phyloP scores from a whole-genome alignment of 2,329 filamentous ascomycete genomes.

The Fusarium aywerte region DNA sequence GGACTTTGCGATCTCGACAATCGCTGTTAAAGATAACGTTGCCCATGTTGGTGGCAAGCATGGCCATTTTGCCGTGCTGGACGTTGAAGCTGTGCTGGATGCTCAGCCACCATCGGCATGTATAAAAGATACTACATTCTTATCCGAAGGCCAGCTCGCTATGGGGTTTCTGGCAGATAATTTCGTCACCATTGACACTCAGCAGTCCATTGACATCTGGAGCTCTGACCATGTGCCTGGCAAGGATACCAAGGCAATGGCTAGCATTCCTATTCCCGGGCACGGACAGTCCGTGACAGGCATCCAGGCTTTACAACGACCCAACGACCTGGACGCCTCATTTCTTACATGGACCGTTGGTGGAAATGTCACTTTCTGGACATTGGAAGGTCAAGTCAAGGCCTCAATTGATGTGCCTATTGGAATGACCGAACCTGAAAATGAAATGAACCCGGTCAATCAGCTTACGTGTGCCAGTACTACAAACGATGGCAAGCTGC shows the following conservation, averaged over 20 bases:
- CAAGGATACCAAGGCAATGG: conserved; percentile 51
- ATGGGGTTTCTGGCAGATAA: conserved; percentile 75
- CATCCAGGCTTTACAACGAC: conserved; percentile 71
- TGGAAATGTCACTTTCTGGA: conserved; percentile 87
- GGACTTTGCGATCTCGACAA: conserved; percentile 74
- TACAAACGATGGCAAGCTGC: conserved; percentile 69
- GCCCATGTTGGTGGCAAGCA: conserved; percentile 77
- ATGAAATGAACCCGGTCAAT: conserved; percentile 65
- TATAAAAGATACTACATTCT: conserved; percentile 53
- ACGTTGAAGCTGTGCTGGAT: conserved; percentile 61
- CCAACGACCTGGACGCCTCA: conserved; percentile 71
- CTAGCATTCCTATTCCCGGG: conserved; percentile 68
- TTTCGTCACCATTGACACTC: conserved; percentile 79
- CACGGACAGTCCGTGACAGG: conserved; percentile 77
- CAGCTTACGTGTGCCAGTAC: conserved; percentile 70
- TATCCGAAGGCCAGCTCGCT: conserved; percentile 65
- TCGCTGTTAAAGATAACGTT: conserved; percentile 67
- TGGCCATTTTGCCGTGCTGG: conserved; percentile 66
- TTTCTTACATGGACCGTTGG: conserved; percentile 92
- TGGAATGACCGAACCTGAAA: conserved; percentile 66
- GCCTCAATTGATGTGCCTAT: conserved; percentile 73
- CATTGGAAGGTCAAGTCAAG: conserved; percentile 74
- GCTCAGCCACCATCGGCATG: conserved; percentile 51
- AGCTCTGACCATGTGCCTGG: conserved; percentile 58
- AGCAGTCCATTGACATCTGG: conserved; percentile 79